phyloP scores from a whole-genome alignment of 495 filamentous ascomycete genomes.

The Aspergillus sclerotiicarbonarius region DNA sequence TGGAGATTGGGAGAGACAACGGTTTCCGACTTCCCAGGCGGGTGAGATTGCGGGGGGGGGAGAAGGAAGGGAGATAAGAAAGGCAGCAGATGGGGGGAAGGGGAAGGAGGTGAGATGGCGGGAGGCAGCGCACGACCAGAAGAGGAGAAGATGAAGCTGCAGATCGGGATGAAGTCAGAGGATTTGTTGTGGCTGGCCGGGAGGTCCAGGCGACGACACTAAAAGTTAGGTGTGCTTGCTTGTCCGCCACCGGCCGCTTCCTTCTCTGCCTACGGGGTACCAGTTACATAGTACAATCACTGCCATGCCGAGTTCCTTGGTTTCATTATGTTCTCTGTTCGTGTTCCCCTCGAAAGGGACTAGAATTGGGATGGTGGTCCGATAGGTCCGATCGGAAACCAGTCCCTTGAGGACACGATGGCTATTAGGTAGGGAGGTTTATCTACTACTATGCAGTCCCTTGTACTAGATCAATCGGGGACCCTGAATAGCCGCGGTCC shows the following conservation, averaged over 20 bases:
- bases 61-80: not conserved
- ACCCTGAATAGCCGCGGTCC: too few relatives aligned
- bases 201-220: slow-evolving; percentile 4
- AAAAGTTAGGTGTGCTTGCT: not conserved
- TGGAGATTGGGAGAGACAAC: not conserved
- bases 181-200: slow-evolving; percentile 12
- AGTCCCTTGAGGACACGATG: not conserved
- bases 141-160: slow-evolving; percentile 17
- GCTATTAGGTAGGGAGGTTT: too few relatives aligned
- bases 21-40: not conserved
- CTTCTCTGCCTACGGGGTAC: too few relatives aligned
- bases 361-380: not conserved
- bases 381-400: not conserved
- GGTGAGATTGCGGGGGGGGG: not conserved
- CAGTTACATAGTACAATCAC: too few relatives aligned
- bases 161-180: slow-evolving; percentile 19
- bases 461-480: too few relatives aligned
- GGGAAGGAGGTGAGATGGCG: slow-evolving; percentile 29
- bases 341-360: not conserved
- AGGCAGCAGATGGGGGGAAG: not conserved
- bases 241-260: not conserved
- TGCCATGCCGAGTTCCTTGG: too few relatives aligned
- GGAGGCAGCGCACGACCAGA: slow-evolving; percentile 9
- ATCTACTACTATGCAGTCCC: too few relatives aligned
- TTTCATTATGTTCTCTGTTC: too few relatives aligned